Conservation (phyloP, 371 early-diverging fungal genomes). For the Apophysomyces elegans region DNA sequence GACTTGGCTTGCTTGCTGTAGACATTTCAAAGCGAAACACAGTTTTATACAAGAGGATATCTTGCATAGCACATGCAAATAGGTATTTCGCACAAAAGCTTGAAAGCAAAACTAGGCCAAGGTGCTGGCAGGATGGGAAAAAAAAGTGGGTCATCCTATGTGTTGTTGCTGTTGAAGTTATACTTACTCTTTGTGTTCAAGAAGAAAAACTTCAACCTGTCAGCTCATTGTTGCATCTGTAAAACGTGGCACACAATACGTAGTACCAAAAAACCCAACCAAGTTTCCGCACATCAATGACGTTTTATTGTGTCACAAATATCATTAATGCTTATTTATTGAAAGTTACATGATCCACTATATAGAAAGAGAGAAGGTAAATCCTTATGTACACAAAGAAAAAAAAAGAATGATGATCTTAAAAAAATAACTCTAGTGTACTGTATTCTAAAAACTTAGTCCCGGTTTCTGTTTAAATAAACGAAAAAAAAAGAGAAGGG, state of each 20-base stretch:
- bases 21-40: too few relatives aligned
- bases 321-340: conserved; percentile 4
- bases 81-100: too few relatives aligned
- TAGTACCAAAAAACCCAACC: not conserved
- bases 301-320: conserved; percentile 5
- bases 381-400: conserved; percentile 4
- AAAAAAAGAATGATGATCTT: conserved; percentile 1
- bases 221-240: not conserved
- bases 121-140: too few relatives aligned
- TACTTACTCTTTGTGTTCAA: not conserved
- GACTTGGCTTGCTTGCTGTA: too few relatives aligned
- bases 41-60: too few relatives aligned
- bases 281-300: conserved; percentile 4
- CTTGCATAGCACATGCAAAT: too few relatives aligned
- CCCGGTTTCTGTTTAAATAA: not conserved
- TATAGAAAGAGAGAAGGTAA: not conserved
- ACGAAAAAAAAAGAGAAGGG: not conserved
- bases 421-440: conserved; percentile 5
- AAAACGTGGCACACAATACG: conserved; percentile 4
- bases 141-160: too few relatives aligned
- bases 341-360: not conserved
- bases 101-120: too few relatives aligned
- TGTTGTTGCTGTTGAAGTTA: not conserved
- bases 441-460: conserved; percentile 6
- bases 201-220: not conserved